phyloP scores from a whole-genome alignment of 2,329 filamentous ascomycete species.

The Fusarium subtropicale region DNA sequence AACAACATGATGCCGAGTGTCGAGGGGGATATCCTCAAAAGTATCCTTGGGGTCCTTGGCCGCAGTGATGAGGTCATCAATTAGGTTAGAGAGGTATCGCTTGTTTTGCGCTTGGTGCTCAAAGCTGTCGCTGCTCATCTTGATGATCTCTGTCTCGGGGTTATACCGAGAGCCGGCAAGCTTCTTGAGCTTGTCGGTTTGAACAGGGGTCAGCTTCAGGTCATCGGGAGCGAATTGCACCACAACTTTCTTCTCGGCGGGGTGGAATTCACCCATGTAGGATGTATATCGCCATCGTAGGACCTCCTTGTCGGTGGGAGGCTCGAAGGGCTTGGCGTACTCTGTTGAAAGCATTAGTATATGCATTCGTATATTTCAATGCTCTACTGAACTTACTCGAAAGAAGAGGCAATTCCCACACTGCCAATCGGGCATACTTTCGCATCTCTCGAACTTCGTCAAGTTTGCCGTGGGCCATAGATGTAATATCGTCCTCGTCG shows the following conservation, averaged over 20 bases:
- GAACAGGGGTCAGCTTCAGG: slow-evolving; percentile 73
- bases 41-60: slow-evolving; percentile 83
- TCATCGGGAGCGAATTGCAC: slow-evolving; percentile 86
- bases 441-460: slow-evolving; percentile 89
- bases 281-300: slow-evolving; percentile 97
- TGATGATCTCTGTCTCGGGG: slow-evolving; percentile 81
- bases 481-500: slow-evolving; percentile 85
- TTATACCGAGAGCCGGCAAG: slow-evolving; percentile 88
- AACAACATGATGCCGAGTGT: slow-evolving; percentile 84
- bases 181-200: slow-evolving; percentile 87
- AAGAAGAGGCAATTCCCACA: slow-evolving; percentile 96
- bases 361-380: background rate
- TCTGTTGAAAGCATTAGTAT: slow-evolving; percentile 63
- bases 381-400: slow-evolving; percentile 71
- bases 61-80: slow-evolving; percentile 77
- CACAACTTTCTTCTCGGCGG: slow-evolving; percentile 92
- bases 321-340: slow-evolving; percentile 82
- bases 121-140: slow-evolving; percentile 91
- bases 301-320: slow-evolving; percentile 74
- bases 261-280: slow-evolving; percentile 94
- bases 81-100: slow-evolving; percentile 85
- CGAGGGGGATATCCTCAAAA: slow-evolving; percentile 90
- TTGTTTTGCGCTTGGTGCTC: slow-evolving; percentile 96
- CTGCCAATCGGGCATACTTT: slow-evolving; percentile 86
- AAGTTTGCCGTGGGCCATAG: slow-evolving; percentile 85